Conservation (phyloP, 208 protist species). For the Wallacemonas collosoma region DNA sequence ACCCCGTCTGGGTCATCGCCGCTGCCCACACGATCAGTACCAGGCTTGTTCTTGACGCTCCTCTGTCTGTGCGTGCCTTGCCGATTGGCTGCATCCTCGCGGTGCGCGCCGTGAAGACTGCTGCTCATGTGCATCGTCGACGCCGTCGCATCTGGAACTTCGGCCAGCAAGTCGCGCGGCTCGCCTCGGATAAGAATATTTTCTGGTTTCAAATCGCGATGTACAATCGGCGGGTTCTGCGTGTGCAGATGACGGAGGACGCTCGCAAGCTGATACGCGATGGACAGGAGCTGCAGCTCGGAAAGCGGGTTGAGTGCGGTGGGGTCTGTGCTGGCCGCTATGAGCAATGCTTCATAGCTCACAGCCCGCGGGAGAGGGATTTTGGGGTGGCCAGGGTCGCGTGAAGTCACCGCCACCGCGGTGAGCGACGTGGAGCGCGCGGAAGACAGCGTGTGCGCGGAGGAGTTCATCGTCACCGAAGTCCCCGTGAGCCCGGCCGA, state of each 20-base stretch:
- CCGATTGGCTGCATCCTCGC: not conserved
- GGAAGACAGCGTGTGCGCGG: not conserved
- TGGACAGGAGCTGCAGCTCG: slow-evolving; percentile 75
- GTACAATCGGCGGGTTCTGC: slow-evolving; percentile 57
- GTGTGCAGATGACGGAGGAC: slow-evolving; percentile 76
- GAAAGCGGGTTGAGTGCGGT: slow-evolving; percentile 50
- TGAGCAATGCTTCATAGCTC: not conserved
- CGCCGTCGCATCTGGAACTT: not conserved
- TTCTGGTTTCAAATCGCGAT: slow-evolving; percentile 76
- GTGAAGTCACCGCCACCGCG: slow-evolving; percentile 1
- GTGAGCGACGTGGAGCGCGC: slow-evolving; percentile 13
- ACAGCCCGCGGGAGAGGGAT: not conserved
- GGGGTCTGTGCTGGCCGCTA: slow-evolving; percentile 15
- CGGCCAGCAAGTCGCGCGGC: slow-evolving; percentile 25
- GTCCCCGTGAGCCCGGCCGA: slow-evolving; percentile 8
- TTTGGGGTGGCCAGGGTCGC: not conserved
- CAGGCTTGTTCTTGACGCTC: not conserved
- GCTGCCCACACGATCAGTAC: not conserved
- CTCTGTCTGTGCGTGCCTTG: not conserved
- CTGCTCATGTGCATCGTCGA: not conserved
- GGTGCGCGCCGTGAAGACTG: not conserved
- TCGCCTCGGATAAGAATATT: slow-evolving; percentile 76
- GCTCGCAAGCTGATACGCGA: slow-evolving; percentile 76
- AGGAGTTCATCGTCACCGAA: slow-evolving; percentile 14
- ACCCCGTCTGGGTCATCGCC: not conserved